These are phyloP conservation scores for Ceratocystis albifundus DNA, from an alignment of 2,329 filamentous ascomycete species.

Conservation along the genomic window DNA sequence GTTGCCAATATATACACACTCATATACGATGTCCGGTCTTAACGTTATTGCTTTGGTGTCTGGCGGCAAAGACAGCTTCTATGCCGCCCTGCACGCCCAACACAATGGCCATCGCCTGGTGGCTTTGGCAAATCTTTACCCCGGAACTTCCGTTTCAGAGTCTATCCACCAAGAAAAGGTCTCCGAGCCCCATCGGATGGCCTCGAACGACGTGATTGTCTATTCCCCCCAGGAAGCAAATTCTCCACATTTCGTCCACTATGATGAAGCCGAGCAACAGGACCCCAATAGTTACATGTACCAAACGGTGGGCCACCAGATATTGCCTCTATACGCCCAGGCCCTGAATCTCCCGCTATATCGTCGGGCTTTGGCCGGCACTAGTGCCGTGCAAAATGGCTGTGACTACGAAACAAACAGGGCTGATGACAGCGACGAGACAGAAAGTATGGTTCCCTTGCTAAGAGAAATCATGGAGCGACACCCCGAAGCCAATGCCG, in stretches of 20 bases:
- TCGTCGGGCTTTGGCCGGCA: constrained; percentile 61
- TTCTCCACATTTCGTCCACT: constrained; percentile 13
- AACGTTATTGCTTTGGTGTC: constrained; percentile 89
- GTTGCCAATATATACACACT: background rate
- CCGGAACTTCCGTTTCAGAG: constrained; percentile 29
- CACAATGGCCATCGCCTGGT: constrained; percentile 75
- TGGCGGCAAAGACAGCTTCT: constrained; percentile 95
- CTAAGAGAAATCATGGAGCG: constrained; percentile 52
- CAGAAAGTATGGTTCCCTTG: constrained; percentile 71
- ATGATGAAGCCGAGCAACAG: constrained; percentile 27
- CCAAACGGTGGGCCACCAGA: constrained; percentile 83
- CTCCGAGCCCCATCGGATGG: constrained; percentile 11
- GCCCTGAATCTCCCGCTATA: constrained; percentile 77
- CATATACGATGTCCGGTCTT: constrained; percentile 30
- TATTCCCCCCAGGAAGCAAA: constrained; percentile 21
- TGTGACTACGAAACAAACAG: constrained; percentile 51
- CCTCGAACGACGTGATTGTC: constrained; percentile 25
- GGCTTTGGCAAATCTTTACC: constrained; percentile 81
- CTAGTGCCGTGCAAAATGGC: constrained; percentile 52
- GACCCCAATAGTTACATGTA: constrained; percentile 98
- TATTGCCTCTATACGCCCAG: constrained; percentile 72
- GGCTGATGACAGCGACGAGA: constrained; percentile 54
- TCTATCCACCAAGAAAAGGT: background rate
- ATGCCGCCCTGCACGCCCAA: constrained; percentile 79
- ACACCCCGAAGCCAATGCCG: constrained; percentile 72